A percentile compares a stretch with the other conserved stretches of the same genome.
Conservation (phyloP, 345 rosid species). For the Nephelium lappaceum region DNA sequence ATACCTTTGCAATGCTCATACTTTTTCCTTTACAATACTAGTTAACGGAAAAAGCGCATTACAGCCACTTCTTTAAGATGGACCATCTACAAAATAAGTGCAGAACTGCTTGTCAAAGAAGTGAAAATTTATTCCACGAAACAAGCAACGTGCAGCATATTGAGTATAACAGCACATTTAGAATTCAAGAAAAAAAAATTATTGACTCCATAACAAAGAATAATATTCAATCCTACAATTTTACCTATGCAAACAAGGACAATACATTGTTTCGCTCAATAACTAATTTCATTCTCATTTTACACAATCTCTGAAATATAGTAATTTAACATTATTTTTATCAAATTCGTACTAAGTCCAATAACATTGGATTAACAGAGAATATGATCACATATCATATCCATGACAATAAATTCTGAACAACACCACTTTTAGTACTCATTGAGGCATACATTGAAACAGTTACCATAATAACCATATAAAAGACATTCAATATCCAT, state of each 20-base stretch:
- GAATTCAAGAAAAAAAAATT: background rate
- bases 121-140: slow-evolving; percentile 64
- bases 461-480: no score
- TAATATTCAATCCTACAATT: slow-evolving; percentile 26
- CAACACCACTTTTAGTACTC: no score
- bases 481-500: no score
- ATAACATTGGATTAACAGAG: background rate
- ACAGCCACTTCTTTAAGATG: no score
- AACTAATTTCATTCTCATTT: background rate
- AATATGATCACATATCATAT: no score
- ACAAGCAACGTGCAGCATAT: slow-evolving; percentile 43
- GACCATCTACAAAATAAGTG: slow-evolving; percentile 85
- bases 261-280: background rate
- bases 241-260: background rate
- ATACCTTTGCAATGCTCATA: no score
- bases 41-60: no score
- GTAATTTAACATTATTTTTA: background rate
- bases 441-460: no score
- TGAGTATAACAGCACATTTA: background rate
- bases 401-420: no score
- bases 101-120: slow-evolving; percentile 88
- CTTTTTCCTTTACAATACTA: no score
- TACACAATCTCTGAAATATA: background rate
- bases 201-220: background rate
- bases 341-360: background rate